Evolutionary conservation across 805 yeast genomes (phyloP).

Genomic region (Ogataea paraovalis): DNA sequence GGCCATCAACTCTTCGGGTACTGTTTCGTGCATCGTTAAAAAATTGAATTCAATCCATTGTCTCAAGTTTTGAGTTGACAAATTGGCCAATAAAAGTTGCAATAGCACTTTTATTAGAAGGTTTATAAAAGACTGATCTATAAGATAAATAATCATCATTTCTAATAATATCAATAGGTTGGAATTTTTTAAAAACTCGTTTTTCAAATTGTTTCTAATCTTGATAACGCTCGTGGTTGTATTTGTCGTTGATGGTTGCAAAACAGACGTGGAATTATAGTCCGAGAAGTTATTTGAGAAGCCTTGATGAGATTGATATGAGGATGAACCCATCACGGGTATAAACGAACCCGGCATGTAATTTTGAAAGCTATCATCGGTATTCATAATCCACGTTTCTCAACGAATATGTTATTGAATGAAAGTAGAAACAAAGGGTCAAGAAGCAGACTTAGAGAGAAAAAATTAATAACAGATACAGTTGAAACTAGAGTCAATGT

Average conservation of each 20-base stretch:
- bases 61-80: conserved; percentile 11
- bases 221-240: conserved; percentile 11
- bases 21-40: conserved; percentile 7
- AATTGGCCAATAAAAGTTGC: conserved; percentile 18
- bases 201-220: conserved; percentile 13
- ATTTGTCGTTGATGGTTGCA: background rate
- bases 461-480: no score
- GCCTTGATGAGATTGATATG: background rate
- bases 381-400: background rate
- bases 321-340: background rate
- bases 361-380: background rate
- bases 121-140: conserved; percentile 24
- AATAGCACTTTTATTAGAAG: conserved; percentile 16
- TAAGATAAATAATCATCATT: conserved; percentile 19
- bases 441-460: no score
- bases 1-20: conserved; percentile 2
- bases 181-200: conserved; percentile 9
- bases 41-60: conserved; percentile 18
- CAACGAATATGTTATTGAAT: no score
- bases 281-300: background rate
- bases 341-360: conserved; percentile 1
- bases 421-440: background rate
- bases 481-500: no score
- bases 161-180: conserved; percentile 16
- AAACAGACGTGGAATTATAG: background rate